Conservation (phyloP, 1,139 yeast genomes). For the Chernovozyma aurita region DNA sequence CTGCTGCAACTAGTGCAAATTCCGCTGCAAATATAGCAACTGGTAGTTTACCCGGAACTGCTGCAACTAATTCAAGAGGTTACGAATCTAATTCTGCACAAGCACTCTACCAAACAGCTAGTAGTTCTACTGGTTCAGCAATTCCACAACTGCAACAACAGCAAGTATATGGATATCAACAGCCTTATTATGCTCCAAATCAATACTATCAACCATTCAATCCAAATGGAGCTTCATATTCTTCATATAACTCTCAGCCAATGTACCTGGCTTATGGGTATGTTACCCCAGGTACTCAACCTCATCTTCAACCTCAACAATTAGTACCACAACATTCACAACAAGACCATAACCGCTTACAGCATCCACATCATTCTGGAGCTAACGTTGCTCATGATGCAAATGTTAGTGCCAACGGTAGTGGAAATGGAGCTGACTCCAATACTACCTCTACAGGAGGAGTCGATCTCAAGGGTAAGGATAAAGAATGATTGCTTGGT, state of each 20-base stretch:
- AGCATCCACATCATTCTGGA: slow-evolving; percentile 3
- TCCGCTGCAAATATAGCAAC: slow-evolving; percentile 9
- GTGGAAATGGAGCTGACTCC: slow-evolving; percentile 1
- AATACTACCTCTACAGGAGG: slow-evolving; percentile 2
- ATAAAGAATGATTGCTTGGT: slow-evolving; percentile 3
- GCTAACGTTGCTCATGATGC: background rate
- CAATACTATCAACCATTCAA: slow-evolving; percentile 21
- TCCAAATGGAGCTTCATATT: slow-evolving; percentile 16
- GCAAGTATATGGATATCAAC: slow-evolving; percentile 17
- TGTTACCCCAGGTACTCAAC: slow-evolving; percentile 11
- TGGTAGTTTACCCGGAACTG: slow-evolving; percentile 5
- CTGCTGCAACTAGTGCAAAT: slow-evolving; percentile 12
- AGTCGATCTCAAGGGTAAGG: slow-evolving; percentile 5
- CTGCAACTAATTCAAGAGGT: background rate
- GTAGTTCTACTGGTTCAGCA: slow-evolving; percentile 8
- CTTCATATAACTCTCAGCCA: slow-evolving; percentile 23
- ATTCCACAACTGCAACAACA: slow-evolving; percentile 11
- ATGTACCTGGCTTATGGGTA: slow-evolving; percentile 20
- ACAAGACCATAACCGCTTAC: slow-evolving; percentile 3
- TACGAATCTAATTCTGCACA: background rate
- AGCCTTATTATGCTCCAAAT: slow-evolving; percentile 20
- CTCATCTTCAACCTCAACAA: slow-evolving; percentile 12
- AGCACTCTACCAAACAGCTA: slow-evolving; percentile 6
- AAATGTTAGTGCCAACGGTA: slow-evolving; percentile 1
- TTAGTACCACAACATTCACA: slow-evolving; percentile 6